phyloP scores from a whole-genome alignment of 208 protist species.

The Vickermania ingenoplastis region DNA sequence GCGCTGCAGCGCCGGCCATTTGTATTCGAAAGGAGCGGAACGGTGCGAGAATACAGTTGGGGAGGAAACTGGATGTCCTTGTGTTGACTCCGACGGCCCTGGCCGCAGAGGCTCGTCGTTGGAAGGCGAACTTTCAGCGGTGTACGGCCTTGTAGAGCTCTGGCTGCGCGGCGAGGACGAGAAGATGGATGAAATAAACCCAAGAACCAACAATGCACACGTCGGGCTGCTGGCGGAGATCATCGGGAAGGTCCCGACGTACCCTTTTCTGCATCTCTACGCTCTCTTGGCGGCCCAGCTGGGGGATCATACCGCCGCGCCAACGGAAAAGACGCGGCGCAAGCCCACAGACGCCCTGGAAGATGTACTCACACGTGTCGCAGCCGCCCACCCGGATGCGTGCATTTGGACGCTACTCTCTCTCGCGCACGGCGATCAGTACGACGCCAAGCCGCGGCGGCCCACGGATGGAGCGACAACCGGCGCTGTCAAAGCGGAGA shows the following conservation, averaged over 20 bases:
- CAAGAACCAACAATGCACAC: neutral
- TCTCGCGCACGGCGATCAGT: slow-evolving; percentile 50
- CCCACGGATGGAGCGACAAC: too few relatives aligned
- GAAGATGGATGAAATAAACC: neutral
- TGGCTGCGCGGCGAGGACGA: slow-evolving; percentile 52
- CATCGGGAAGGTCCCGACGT: slow-evolving; percentile 32
- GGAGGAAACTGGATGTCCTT: too few relatives aligned
- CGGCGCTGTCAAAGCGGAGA: too few relatives aligned
- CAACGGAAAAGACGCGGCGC: neutral
- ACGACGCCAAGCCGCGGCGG: slow-evolving; percentile 10
- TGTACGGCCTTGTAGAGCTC: slow-evolving; percentile 69
- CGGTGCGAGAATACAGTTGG: too few relatives aligned
- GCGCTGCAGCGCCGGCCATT: neutral
- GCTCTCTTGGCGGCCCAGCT: slow-evolving; percentile 67
- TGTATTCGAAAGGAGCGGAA: neutral
- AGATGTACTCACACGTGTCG: slow-evolving; percentile 33
- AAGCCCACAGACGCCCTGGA: slow-evolving; percentile 22
- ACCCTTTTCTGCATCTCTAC: slow-evolving; percentile 53
- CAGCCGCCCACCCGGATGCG: slow-evolving; percentile 38
- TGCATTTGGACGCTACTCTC: slow-evolving; percentile 64
- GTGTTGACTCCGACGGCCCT: neutral
- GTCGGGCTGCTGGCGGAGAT: slow-evolving; percentile 30
- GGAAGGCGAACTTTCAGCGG: slow-evolving; percentile 48
- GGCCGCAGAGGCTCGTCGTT: neutral
- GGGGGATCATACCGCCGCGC: slow-evolving; percentile 10